Evolutionary conservation across 208 protist species (phyloP).

Genomic region (Leishmania tarentolae): DNA sequence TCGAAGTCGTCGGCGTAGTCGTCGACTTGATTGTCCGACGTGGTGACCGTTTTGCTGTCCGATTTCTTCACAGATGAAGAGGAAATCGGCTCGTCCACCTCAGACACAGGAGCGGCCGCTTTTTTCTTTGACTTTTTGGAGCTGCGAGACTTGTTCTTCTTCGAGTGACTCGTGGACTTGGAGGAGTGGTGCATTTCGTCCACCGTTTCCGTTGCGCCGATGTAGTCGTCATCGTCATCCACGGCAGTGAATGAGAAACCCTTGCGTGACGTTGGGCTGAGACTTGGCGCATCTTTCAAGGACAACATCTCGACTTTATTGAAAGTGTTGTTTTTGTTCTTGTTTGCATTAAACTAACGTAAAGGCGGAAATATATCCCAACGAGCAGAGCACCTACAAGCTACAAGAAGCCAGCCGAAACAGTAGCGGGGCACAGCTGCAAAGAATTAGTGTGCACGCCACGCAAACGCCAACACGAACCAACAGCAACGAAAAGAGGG

Average conservation of each 20-base stretch:
- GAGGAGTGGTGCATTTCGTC: conserved; percentile 15
- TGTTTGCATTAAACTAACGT: not conserved
- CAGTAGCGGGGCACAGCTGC: not conserved
- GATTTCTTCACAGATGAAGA: conserved; percentile 29
- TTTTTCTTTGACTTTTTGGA: conserved; percentile 32
- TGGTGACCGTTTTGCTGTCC: conserved; percentile 14
- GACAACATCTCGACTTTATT: conserved; percentile 12
- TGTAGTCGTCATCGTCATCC: conserved; percentile 67
- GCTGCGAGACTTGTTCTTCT: conserved; percentile 34
- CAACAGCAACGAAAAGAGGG: not conserved
- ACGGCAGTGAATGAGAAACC: conserved; percentile 23
- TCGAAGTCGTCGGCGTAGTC: conserved; percentile 53
- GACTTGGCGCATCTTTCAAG: conserved; percentile 47
- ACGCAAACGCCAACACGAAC: not conserved
- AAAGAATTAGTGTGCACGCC: not conserved
- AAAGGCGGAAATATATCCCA: not conserved
- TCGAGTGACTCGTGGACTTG: conserved; percentile 24
- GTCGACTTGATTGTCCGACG: conserved; percentile 25
- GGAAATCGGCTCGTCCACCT: conserved; percentile 6
- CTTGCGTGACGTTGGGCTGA: conserved; percentile 35
- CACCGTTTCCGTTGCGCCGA: conserved; percentile 27
- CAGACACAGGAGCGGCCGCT: conserved; percentile 10
- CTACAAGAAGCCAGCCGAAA: not conserved
- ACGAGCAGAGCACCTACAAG: not conserved
- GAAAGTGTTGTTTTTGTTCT: not conserved